Evolutionary conservation across 768 basidiomycete species (phyloP), one percentile per base, ranked within the genome.

Genomic region (Collybia sp.): DNA sequence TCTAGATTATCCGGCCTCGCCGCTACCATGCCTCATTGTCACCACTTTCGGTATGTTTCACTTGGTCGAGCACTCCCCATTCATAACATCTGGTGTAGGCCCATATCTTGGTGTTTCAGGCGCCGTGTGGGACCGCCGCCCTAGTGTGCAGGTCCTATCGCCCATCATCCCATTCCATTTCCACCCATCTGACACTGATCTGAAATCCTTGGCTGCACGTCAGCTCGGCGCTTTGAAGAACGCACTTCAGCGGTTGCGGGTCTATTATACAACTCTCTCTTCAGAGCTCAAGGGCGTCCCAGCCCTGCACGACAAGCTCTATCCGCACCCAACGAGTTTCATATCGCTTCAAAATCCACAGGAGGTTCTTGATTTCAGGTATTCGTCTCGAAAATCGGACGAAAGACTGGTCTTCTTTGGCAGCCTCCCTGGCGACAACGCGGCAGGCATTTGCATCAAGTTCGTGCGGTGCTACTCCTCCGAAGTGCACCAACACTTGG

Each of bases 81-180:
- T 52, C 45, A 40, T 34, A 44, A 15, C 32, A 43, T 18, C 19
- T 12, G 35, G 19, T 45, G 33, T 42, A 64, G 63, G 62, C 11
- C 45, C 63, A 36, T 44, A 53, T 25, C 49, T 68, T 16, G 37
- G 55, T 38, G 59, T 65, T 41, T 57, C 61, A 12, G 57, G 61
- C 32, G 58, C 58, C 3, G 49, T 46, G 2, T 63, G 55, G 55
- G 61, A 53, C 30, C 38, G 54, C 30, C 50, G 43, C 12, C 60
- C 58, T 3, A 40, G 30, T 1, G 44, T 59, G n/a, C 57, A 65
- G 40, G 37, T 62, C 35, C 53, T 67, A 25, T 56, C 57, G 5
- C 52, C 47, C 9, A 53, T 52, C 0, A 32, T 67, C 12, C 56
- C 52, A 2, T 55, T 65, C 30, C 20, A 54, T 33, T 56, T 41